Conservation (phyloP, 768 basidiomycete species). For the Termitomyces sp. region DNA sequence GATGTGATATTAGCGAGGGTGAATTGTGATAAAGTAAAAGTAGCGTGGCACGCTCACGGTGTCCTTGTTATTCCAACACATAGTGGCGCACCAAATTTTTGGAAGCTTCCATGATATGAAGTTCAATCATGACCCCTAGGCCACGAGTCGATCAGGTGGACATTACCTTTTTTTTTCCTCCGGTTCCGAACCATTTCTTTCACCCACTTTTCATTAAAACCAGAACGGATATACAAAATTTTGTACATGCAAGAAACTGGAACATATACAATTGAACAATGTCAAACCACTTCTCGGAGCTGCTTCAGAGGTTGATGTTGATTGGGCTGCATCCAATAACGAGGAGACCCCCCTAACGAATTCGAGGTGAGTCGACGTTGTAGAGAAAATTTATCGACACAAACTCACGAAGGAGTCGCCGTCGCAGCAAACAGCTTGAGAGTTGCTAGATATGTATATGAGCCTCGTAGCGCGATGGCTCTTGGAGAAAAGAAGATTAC, state of each 20-base stretch:
- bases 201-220: background rate
- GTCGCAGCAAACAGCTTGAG: conserved; percentile 16
- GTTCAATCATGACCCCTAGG: too few species aligned
- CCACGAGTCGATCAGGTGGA: too few species aligned
- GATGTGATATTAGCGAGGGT: too few species aligned
- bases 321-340: conserved; percentile 14
- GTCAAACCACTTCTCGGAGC: background rate
- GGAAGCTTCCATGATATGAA: too few species aligned
- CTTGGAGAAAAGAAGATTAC: background rate
- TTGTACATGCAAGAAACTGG: background rate
- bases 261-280: background rate
- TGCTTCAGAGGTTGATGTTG: conserved; percentile 9
- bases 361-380: background rate
- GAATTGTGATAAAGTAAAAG: too few species aligned
- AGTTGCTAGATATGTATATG: conserved; percentile 1
- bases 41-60: too few species aligned
- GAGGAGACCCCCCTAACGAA: conserved; percentile 9
- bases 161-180: background rate
- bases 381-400: background rate
- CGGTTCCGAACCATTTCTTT: background rate
- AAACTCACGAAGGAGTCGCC: conserved; percentile 14
- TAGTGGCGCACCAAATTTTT: too few species aligned
- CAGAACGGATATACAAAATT: background rate
- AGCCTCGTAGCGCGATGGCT: background rate
- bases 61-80: too few species aligned